These are phyloP conservation scores for Trichopus zeylanicus DNA, from an alignment of 116 monocot species.

Conservation along the genomic window DNA sequence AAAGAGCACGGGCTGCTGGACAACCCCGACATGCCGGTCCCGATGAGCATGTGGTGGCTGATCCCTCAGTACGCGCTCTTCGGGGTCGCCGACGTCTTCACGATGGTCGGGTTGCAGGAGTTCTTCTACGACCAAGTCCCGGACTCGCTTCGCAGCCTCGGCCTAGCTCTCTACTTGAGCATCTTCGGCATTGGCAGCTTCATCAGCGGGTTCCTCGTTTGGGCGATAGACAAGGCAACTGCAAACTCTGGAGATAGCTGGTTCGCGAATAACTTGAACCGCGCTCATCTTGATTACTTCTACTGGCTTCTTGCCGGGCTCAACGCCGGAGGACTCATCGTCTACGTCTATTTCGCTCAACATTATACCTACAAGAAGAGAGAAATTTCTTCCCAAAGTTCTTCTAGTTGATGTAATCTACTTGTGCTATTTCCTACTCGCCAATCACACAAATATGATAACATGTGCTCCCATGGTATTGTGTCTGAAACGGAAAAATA, in stretches of 20 bases:
- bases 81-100: slow-evolving; percentile 21
- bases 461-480: no score
- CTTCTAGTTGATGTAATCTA: no score
- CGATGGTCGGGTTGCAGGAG: slow-evolving; percentile 32
- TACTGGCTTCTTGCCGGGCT: slow-evolving; percentile 41
- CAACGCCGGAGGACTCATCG: slow-evolving; percentile 13
- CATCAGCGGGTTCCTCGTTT: slow-evolving; percentile 21
- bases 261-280: slow-evolving; percentile 33
- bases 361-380: slow-evolving; percentile 27
- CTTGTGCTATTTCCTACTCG: no score
- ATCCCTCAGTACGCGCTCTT: slow-evolving; percentile 26
- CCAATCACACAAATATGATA: no score
- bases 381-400: not conserved
- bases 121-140: slow-evolving; percentile 35
- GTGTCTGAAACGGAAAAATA: no score
- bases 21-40: slow-evolving; percentile 1
- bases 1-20: slow-evolving; percentile 19
- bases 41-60: slow-evolving; percentile 41
- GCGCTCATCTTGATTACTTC: slow-evolving; percentile 52
- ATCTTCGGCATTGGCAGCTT: slow-evolving; percentile 22
- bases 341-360: slow-evolving; percentile 19
- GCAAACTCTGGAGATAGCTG: slow-evolving; percentile 15
- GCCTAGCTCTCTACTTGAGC: slow-evolving; percentile 15
- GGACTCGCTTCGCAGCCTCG: slow-evolving; percentile 10
- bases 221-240: slow-evolving; percentile 15